A percentile compares a stretch with the other conserved stretches of the same genome.
phyloP scores from a whole-genome alignment of 1,139 yeast species.

The Candida sojae region DNA sequence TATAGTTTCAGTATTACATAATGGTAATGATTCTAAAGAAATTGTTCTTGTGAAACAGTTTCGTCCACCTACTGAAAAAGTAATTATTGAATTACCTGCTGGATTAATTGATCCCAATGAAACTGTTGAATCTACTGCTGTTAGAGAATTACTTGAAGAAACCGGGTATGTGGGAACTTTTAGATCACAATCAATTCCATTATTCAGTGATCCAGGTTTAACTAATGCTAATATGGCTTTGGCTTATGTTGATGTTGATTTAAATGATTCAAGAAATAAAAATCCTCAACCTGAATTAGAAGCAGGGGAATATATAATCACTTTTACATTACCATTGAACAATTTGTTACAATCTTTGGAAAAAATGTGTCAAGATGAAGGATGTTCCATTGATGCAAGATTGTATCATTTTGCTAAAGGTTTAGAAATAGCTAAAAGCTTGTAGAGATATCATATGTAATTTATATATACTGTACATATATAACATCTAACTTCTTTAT shows the following conservation, averaged over 20 bases:
- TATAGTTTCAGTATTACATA: constrained; percentile 68
- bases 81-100: constrained; percentile 92
- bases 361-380: constrained; percentile 52
- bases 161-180: constrained; percentile 82
- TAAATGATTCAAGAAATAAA: constrained; percentile 60
- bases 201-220: constrained; percentile 91
- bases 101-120: constrained; percentile 90
- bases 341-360: constrained; percentile 57
- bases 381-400: constrained; percentile 81
- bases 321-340: constrained; percentile 66
- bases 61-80: constrained; percentile 87
- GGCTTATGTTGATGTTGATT: constrained; percentile 78
- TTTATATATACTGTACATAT: too few species aligned
- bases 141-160: constrained; percentile 85
- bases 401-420: constrained; percentile 88
- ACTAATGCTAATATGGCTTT: constrained; percentile 86
- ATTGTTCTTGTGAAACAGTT: constrained; percentile 83
- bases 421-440: constrained; percentile 20
- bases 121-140: constrained; percentile 73
- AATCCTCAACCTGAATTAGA: constrained; percentile 76
- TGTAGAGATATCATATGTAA: background rate
- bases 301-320: constrained; percentile 87
- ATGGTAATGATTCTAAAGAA: constrained; percentile 45
- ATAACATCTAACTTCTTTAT: too few species aligned
- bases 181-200: constrained; percentile 48